These are phyloP conservation scores for Starmerella floricola DNA, from an alignment of 805 yeast genomes.

Conservation along the genomic window DNA sequence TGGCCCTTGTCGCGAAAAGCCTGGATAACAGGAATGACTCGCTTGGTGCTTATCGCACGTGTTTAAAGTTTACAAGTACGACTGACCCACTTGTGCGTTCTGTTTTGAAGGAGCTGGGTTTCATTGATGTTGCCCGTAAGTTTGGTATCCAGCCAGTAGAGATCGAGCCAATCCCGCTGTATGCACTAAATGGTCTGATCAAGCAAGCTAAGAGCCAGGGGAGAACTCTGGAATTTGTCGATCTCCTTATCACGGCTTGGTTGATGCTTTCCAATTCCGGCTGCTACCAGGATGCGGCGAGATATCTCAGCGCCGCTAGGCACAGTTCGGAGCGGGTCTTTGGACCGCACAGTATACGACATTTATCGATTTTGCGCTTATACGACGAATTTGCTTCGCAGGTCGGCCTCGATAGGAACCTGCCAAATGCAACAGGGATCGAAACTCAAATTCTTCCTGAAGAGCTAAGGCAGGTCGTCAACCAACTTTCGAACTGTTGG, in stretches of 20 bases:
- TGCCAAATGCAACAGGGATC: no score
- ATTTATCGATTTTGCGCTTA: not conserved
- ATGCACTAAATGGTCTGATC: not conserved
- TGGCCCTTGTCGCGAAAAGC: no score
- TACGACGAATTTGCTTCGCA: no score
- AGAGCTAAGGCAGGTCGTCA: no score
- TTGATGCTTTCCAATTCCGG: not conserved
- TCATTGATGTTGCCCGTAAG: not conserved
- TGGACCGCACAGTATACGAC: not conserved
- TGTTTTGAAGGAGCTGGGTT: not conserved
- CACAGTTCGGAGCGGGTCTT: not conserved
- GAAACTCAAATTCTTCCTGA: no score
- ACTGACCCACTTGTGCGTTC: not conserved
- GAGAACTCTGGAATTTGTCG: not conserved
- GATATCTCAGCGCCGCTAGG: not conserved
- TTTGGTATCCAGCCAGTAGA: not conserved
- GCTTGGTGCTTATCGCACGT: not conserved
- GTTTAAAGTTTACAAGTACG: not conserved
- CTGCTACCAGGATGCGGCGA: slow-evolving; percentile 2
- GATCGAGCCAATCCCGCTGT: not conserved
- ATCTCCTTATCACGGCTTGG: not conserved
- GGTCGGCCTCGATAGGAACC: no score
- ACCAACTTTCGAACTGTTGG: no score
- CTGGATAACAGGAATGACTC: no score
- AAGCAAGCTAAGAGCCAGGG: not conserved